Conservation (phyloP, 768 basidiomycete genomes). For the Russula compacta region DNA sequence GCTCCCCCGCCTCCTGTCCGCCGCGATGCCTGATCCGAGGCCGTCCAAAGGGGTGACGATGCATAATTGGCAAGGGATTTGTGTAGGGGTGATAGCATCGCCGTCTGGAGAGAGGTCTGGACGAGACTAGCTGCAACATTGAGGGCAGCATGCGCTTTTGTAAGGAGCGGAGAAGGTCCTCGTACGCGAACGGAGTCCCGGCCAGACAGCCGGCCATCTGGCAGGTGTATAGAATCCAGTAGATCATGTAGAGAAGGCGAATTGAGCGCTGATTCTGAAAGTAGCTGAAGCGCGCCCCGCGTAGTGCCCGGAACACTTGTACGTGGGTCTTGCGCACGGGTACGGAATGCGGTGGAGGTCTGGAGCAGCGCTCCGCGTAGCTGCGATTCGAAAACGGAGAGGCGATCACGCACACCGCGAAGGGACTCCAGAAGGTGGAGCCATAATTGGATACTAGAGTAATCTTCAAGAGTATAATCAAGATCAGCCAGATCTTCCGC, state of each 20-base stretch:
- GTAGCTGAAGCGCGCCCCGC: conserved; percentile 60
- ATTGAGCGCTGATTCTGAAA: conserved; percentile 81
- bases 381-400: conserved; percentile 60
- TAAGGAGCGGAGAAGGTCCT: conserved; percentile 35
- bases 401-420: conserved; percentile 58
- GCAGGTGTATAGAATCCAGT: conserved; percentile 43
- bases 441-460: conserved; percentile 75
- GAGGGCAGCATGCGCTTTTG: conserved; percentile 45
- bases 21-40: conserved; percentile 40
- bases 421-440: conserved; percentile 80
- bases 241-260: conserved; percentile 63
- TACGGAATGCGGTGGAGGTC: conserved; percentile 49
- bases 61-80: conserved; percentile 67
- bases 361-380: conserved; percentile 51
- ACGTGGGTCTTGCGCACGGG: conserved; percentile 49
- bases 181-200: conserved; percentile 25
- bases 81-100: conserved; percentile 76
- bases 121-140: conserved; percentile 59
- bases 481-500: conserved; percentile 62
- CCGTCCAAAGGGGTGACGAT: conserved; percentile 56
- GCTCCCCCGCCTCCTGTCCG: conserved; percentile 33
- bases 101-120: conserved; percentile 70
- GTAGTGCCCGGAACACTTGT: conserved; percentile 45
- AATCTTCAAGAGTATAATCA: conserved; percentile 82
- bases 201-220: conserved; percentile 24